Evolutionary conservation across 257 asterid species (phyloP).

Genomic region (Solanum microdontum): DNA sequence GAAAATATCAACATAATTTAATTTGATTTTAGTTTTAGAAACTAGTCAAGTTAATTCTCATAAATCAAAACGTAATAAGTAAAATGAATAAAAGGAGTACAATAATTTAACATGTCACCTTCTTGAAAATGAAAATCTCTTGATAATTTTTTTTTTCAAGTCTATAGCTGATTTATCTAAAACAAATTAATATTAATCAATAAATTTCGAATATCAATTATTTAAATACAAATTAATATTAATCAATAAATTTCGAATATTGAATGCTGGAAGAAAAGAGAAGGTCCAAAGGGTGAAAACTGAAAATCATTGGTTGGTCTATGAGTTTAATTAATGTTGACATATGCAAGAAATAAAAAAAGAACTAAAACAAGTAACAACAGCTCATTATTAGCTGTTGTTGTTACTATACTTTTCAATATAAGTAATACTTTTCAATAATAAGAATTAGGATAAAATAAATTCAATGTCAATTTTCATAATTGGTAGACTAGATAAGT

Average conservation of each 20-base stretch:
- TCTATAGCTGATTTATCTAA: too few relatives aligned
- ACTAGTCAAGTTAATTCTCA: not conserved
- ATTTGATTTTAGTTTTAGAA: fast-evolving
- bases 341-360: not conserved
- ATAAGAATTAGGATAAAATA: not conserved
- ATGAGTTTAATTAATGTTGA: not conserved
- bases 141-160: not conserved
- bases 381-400: not conserved
- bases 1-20: not conserved
- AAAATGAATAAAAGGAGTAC: too few relatives aligned
- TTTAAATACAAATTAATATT: too few relatives aligned
- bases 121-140: not conserved
- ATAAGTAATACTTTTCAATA: not conserved
- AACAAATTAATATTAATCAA: too few relatives aligned
- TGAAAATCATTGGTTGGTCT: not conserved
- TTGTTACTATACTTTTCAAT: not conserved
- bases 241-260: too few relatives aligned
- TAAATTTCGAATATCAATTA: too few relatives aligned
- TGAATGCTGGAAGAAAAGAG: too few relatives aligned
- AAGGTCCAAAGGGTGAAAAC: not conserved
- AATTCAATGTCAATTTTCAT: not conserved
- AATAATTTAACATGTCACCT: not conserved
- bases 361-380: not conserved
- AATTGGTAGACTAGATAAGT: not conserved
- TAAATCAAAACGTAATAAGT: too few relatives aligned